A percentile compares a stretch with the other conserved stretches of the same genome.
Conservation (phyloP, 1,284 basidiomycete genomes). For the Pseudozyma sp. region DNA sequence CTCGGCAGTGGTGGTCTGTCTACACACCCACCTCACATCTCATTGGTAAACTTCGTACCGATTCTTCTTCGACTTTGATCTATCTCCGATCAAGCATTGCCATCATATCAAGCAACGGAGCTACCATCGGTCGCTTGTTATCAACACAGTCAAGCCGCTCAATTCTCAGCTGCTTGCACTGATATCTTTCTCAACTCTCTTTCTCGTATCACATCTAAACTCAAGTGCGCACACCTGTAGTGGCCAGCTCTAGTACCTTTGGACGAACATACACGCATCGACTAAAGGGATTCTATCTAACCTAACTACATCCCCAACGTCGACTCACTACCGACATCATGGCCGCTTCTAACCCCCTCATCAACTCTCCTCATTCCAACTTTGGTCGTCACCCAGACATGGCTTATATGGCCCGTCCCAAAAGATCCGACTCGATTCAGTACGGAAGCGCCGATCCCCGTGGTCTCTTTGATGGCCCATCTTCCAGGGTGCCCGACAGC, state of each 20-base stretch:
- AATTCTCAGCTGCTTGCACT: no score
- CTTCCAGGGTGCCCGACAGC: slow-evolving; percentile 19
- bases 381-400: slow-evolving; percentile 19
- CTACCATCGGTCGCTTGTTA: no score
- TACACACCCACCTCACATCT: no score
- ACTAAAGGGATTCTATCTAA: slow-evolving; percentile 18
- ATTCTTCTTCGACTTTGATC: no score
- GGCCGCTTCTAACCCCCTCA: slow-evolving; percentile 39
- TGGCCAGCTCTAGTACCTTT: slow-evolving; percentile 25
- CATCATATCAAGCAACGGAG: no score
- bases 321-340: slow-evolving; percentile 10
- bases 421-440: slow-evolving; percentile 31
- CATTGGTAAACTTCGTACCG: no score
- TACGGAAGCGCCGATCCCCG: slow-evolving; percentile 11
- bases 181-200: neutral
- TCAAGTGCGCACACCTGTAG: slow-evolving; percentile 2
- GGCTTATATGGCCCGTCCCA: slow-evolving; percentile 23
- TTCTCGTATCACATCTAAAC: neutral
- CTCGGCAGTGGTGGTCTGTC: no score
- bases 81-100: no score
- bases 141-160: no score
- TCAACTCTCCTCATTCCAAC: slow-evolving; percentile 28
- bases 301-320: slow-evolving; percentile 1
- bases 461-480: slow-evolving; percentile 13
- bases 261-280: slow-evolving; percentile 48